Percentiles rank a stretch among this genome's conserved stretches.
These are phyloP conservation scores for Diplocarpon mali DNA, from an alignment of 2,329 filamentous ascomycete genomes.

Conservation along the genomic window DNA sequence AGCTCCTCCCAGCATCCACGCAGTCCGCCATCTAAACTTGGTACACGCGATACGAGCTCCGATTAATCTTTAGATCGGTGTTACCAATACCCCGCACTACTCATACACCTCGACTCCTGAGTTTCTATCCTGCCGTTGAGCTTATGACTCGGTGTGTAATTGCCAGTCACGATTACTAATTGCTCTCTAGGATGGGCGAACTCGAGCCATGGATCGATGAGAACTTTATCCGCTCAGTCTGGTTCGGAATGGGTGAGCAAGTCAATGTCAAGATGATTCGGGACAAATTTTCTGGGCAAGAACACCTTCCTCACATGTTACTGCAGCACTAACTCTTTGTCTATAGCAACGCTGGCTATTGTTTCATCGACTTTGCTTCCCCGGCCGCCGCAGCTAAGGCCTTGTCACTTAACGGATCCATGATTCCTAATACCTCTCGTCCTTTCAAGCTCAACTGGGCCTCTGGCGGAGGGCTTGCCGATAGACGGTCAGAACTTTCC, in stretches of 20 bases:
- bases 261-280: slow-evolving; percentile 99
- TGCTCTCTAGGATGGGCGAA: slow-evolving; percentile 77
- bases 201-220: slow-evolving; percentile 99
- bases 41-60: no score
- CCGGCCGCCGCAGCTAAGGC: slow-evolving; percentile 85
- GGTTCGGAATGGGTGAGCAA: slow-evolving; percentile 78
- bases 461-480: slow-evolving; percentile 86
- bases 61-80: no score
- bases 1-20: no score
- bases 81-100: no score
- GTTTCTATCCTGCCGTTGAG: no score
- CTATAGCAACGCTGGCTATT: slow-evolving; percentile 86
- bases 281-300: slow-evolving; percentile 95
- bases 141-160: no score
- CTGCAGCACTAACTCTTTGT: slow-evolving; percentile 4
- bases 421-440: slow-evolving; percentile 87
- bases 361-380: slow-evolving; percentile 86
- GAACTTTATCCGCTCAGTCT: slow-evolving; percentile 93
- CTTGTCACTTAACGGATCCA: slow-evolving; percentile 73
- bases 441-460: slow-evolving; percentile 99
- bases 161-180: neutral
- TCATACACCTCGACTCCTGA: no score
- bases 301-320: slow-evolving; percentile 6
- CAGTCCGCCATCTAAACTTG: no score
- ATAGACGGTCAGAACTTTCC: slow-evolving; percentile 65